phyloP scores from a whole-genome alignment of 768 basidiomycete species.

The Boletellus ananiceps region DNA sequence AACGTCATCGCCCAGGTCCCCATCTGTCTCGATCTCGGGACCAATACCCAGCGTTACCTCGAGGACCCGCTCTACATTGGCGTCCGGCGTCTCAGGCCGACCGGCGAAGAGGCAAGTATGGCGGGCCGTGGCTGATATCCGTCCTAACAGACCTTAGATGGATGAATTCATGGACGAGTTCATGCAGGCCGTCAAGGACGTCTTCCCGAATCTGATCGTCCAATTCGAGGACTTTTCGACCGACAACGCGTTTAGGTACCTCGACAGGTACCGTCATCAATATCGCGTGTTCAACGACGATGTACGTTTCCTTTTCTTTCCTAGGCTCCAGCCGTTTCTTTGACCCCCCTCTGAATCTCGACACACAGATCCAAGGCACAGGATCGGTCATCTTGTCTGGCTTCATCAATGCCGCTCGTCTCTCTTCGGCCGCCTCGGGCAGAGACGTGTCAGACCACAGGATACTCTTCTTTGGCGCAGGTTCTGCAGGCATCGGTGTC shows the following conservation, averaged over 20 bases:
- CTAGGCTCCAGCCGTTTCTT: not conserved
- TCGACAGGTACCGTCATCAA: slow-evolving; percentile 54
- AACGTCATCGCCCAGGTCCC: slow-evolving; percentile 38
- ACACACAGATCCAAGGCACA: slow-evolving; percentile 58
- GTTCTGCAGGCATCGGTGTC: slow-evolving; percentile 51
- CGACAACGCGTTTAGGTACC: slow-evolving; percentile 72
- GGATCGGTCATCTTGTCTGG: slow-evolving; percentile 74
- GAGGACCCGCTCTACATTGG: slow-evolving; percentile 77
- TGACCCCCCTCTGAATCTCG: slow-evolving; percentile 4
- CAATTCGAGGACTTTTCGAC: slow-evolving; percentile 79
- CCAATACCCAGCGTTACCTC: slow-evolving; percentile 62
- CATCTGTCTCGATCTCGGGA: slow-evolving; percentile 71
- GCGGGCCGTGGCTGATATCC: not conserved
- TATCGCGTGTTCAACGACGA: slow-evolving; percentile 72
- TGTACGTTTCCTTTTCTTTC: slow-evolving; percentile 35
- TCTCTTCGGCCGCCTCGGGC: slow-evolving; percentile 47
- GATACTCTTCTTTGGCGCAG: slow-evolving; percentile 57
- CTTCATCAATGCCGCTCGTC: slow-evolving; percentile 66
- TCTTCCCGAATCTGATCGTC: slow-evolving; percentile 64
- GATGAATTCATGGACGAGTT: slow-evolving; percentile 74
- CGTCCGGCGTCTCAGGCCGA: slow-evolving; percentile 51
- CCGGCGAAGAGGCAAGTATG: slow-evolving; percentile 37
- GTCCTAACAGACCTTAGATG: slow-evolving; percentile 38
- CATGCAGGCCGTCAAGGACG: slow-evolving; percentile 60
- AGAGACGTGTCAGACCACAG: slow-evolving; percentile 43